phyloP scores from a whole-genome alignment of 371 early-diverging fungal species.

The Apophysomyces variabilis region DNA sequence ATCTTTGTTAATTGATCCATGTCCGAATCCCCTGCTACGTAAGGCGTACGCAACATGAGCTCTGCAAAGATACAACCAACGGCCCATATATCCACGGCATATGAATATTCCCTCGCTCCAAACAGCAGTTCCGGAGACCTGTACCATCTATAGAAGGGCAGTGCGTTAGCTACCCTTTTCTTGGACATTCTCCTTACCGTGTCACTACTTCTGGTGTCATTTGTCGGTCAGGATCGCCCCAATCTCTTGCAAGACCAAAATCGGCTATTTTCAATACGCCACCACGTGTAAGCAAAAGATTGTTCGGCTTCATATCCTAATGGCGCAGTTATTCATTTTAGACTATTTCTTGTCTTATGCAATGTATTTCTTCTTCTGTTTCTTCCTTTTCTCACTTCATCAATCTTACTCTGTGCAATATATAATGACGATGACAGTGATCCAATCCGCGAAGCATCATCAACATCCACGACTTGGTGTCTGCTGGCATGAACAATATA shows the following conservation, averaged over 20 bases:
- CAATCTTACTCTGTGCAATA: slow-evolving; percentile 86
- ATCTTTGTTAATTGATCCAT: slow-evolving; percentile 95
- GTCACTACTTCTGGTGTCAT: slow-evolving; percentile 97
- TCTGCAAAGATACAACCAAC: slow-evolving; percentile 99
- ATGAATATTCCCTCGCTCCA: slow-evolving; percentile 90
- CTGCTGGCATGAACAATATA: slow-evolving; percentile 94
- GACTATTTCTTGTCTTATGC: too few species aligned
- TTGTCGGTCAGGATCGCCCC: slow-evolving; percentile 78
- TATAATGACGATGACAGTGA: slow-evolving; percentile 92
- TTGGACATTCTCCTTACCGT: slow-evolving; percentile 46
- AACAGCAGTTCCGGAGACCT: slow-evolving; percentile 98
- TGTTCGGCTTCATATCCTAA: slow-evolving; percentile 99
- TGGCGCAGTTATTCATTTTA: background rate
- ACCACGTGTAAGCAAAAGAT: slow-evolving; percentile 90
- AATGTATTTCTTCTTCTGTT: background rate
- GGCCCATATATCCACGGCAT: slow-evolving; percentile 98
- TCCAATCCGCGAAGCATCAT: slow-evolving; percentile 96
- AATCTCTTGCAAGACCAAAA: slow-evolving; percentile 98
- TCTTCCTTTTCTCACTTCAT: background rate
- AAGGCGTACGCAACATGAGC: slow-evolving; percentile 95
- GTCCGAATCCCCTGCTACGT: slow-evolving; percentile 94
- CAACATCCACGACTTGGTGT: slow-evolving; percentile 99
- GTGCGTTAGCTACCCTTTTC: background rate
- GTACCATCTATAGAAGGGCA: slow-evolving; percentile 85
- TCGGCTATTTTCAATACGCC: slow-evolving; percentile 98